Evolutionary conservation across 345 rosid species (phyloP), one percentile per base, ranked within the genome.

Genomic region (Luvunga scandens): DNA sequence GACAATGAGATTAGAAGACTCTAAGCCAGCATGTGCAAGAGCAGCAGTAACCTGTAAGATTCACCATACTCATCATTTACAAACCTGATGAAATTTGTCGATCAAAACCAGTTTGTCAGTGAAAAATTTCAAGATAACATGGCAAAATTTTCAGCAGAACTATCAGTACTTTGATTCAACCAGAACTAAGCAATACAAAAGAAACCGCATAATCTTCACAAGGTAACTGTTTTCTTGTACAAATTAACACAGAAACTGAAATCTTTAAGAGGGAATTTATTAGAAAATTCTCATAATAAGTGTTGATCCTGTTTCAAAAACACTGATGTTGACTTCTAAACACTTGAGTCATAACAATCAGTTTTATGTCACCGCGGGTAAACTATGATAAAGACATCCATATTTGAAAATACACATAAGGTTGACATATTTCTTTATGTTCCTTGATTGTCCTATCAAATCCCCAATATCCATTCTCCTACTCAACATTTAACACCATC

Each of bases 1-100:
- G 60, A 95, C 96, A 24, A 95, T 95, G 66, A 95, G 88, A 83
- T 95, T 95, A 50, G 98, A 92, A 38, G 99, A 95, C 86, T 93
- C 99, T n/a, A 95, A 86, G 56, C 99, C 99, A 62, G 98, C 90
- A 68, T 91, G 87, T 27, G 92, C 73, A 31, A 95, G 94, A 24
- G 97, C 98, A 82, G 86, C 87, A 34, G 97, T 90, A 50, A 95
- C 98, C 99, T 95, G 81, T 76, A 14, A 76, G 57, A 45, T 72
- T 27, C 50, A 78, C 77, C 50, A 80, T 28, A 76, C 71, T 27
- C 9, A 4, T 72, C 36, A 55, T 38, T 55, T 28, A 31, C 8
- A 28, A 18, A 67, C 45, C 18, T 38, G 60, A 73, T 73, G 18
- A 50, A 28, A 53, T 19, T 53, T 53, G 5, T 13, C 18, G 14